Base-by-base conservation (phyloP, 495 filamentous ascomycete species). In the Daldinia childiae region DNA sequence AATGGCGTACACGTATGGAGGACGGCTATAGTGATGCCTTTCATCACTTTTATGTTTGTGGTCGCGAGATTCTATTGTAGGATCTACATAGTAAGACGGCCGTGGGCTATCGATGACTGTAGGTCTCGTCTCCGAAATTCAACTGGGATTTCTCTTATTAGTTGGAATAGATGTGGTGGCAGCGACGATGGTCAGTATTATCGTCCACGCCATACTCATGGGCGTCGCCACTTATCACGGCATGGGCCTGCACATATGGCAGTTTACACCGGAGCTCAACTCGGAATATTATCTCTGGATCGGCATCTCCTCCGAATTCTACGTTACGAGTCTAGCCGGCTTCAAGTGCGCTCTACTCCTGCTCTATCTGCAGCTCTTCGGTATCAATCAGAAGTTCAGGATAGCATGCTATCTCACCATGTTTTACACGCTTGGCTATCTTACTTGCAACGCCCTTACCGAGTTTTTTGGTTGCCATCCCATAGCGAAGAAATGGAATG, bases 391-490 rank as follows among this genome's bases (percentile, higher is more conserved):
- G n/a, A 73, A 50, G 17, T 83, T 83, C 63, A 72, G 69, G 48
- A 80, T 80, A 57, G 58, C 71, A 14, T 83, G 80, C 58, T 82
- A 80, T 57, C 52, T 76, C 60, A 73, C 75, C 27, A 69, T 82
- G 26, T 82, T 82, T 65, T 79, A 83, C 66, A 80, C 79, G 55
- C 74, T 76, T 8, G 80, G 79, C 2, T 83, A 83, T 32, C 76
- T 83, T 7, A 74, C 80, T 24, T 72, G 75, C 69, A 83, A 83
- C 63, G 68, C 80, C 5, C 74, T 81, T 48, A 77, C 75, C 2
- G 77, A 82, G 56, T 68, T 81, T 26, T 73, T 81, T 64, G 82
- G 80, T 27, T 83, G 82, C 73, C 55, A 69, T 30, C 81, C 81
- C 2, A 74, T 75, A 21, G 71, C 66, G 56, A 83, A 82, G 58